Base-by-base conservation (phyloP, 2,329 filamentous ascomycete species). In the Clarireedia hainanense region DNA sequence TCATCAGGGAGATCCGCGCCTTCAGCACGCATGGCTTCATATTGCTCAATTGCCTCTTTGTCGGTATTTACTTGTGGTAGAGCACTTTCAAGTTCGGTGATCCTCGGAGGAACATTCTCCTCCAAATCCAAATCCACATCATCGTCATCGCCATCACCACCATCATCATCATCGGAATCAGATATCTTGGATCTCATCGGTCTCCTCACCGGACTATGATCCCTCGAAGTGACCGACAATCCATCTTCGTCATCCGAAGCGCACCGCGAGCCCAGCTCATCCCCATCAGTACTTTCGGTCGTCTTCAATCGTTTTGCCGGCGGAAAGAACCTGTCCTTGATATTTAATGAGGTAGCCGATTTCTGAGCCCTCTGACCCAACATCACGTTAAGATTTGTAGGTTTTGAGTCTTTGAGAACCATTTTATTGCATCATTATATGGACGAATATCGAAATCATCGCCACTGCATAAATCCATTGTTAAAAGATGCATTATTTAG, bases 11-110 rank as follows among this genome's bases (percentile, higher is more conserved):
- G 67, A 9, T 76, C 66, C 17, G 47, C 30, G 7, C 68, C 65
- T n/a, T 66, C 64, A 2, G 63, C 62, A 47, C 69, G 66, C 20
- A 84, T 84, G 2, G 77, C 75, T 70, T 95, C 88, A 65, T 96
- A 96, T 61, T 89, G 83, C 59, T 87, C 79, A 57, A 95, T 88
- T 2, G 89, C 88, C 57, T 87, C 79, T 63, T 85, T 77, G 60
- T 87, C 85, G 2, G 80, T 80, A 61, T 80, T 75, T 2, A 92
- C 75, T 0, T 78, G 76, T 14, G 89, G 88, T 5, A 95, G 73
- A 5, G 85, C 85, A 59, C 77, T 84, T 64, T 91, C 88, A 47
- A 91, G 74, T 54, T 87, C 85, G 12, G 87, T 90, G 61, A 78
- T 76, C 42, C 71, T 72, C 43, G 64, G 69, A 52, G 67, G 57